Evolutionary conservation across 345 rosid genomes (phyloP).

Genomic region (Lenwebbia sp.): DNA sequence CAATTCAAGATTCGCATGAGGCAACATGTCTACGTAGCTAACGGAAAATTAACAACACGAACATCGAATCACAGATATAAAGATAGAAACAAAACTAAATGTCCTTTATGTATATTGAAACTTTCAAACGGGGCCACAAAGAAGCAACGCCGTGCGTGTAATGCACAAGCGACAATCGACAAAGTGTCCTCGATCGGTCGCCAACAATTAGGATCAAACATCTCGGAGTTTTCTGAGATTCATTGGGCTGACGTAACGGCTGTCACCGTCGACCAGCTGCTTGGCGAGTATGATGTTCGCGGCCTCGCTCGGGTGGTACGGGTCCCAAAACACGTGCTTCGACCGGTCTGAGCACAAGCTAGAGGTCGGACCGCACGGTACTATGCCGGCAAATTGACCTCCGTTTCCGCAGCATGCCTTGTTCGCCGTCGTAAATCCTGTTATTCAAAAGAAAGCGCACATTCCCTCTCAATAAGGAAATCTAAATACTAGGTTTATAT

Average conservation of each 20-base stretch:
- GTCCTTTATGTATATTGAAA: neutral
- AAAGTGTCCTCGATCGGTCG: neutral
- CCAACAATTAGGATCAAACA: slow-evolving; percentile 6
- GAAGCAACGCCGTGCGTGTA: neutral
- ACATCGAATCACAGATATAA: neutral
- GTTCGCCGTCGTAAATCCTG: slow-evolving; percentile 68
- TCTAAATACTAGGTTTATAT: neutral
- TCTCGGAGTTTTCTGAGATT: slow-evolving; percentile 66
- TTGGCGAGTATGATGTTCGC: slow-evolving; percentile 61
- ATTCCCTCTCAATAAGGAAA: neutral
- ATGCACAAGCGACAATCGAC: neutral
- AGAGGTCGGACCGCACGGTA: slow-evolving; percentile 88
- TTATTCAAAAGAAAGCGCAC: neutral
- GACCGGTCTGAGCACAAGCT: slow-evolving; percentile 56
- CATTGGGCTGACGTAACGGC: slow-evolving; percentile 42
- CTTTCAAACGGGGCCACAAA: neutral
- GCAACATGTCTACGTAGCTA: neutral
- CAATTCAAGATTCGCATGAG: neutral
- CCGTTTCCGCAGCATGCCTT: slow-evolving; percentile 88
- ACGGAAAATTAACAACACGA: neutral
- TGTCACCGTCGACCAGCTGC: slow-evolving; percentile 49
- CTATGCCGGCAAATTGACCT: slow-evolving; percentile 85
- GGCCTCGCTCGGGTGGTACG: slow-evolving; percentile 89
- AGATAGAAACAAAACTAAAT: neutral
- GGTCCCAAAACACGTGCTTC: slow-evolving; percentile 89